These are phyloP conservation scores for Ophiostoma perfectum DNA, from an alignment of 2,329 filamentous ascomycete genomes.

Conservation along the genomic window DNA sequence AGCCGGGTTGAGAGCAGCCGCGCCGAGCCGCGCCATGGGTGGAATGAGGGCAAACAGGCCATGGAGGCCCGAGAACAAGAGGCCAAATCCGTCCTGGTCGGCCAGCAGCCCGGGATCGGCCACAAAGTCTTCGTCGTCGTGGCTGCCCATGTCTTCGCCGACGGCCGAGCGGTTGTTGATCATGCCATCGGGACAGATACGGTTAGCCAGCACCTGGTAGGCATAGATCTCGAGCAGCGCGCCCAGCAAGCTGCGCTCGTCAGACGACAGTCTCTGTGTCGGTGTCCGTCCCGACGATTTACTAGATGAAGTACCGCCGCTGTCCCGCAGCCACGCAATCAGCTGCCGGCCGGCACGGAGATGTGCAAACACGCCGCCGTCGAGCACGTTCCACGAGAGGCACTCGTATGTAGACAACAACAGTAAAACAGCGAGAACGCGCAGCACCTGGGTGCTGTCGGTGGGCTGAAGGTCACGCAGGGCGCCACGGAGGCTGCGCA, in stretches of 20 bases:
- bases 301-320: constrained; percentile 20
- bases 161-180: constrained; percentile 16
- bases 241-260: constrained; percentile 24
- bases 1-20: background rate
- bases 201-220: constrained; percentile 25
- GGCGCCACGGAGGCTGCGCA: constrained; percentile 25
- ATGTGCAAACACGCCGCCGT: constrained; percentile 26
- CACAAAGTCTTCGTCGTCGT: constrained; percentile 27
- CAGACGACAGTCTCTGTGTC: constrained; percentile 12
- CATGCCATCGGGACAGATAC: constrained; percentile 23
- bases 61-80: constrained; percentile 26
- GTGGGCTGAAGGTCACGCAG: constrained; percentile 23
- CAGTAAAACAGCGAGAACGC: constrained; percentile 24
- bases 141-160: constrained; percentile 11
- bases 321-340: constrained; percentile 28
- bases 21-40: constrained; percentile 23
- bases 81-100: constrained; percentile 24
- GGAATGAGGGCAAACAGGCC: constrained; percentile 26
- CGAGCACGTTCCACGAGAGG: constrained; percentile 24
- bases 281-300: background rate
- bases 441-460: constrained; percentile 24
- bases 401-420: constrained; percentile 26
- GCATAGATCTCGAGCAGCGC: constrained; percentile 26
- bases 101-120: constrained; percentile 23
- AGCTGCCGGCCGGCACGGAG: constrained; percentile 28